phyloP scores from a whole-genome alignment of 2,329 filamentous ascomycete species.

The Fusarium irregulare region DNA sequence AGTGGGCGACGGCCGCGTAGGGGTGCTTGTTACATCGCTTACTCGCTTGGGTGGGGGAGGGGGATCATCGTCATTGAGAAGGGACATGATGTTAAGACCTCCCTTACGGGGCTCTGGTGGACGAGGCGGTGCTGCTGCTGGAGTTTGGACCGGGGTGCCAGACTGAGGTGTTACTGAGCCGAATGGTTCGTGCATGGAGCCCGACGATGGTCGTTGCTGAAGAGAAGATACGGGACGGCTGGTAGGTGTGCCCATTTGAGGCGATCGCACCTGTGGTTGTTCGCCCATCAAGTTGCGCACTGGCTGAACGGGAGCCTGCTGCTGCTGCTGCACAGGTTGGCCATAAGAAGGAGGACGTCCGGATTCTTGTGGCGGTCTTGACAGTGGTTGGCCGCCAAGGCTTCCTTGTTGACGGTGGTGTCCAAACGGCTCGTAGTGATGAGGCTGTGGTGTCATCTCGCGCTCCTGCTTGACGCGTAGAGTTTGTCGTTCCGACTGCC shows the following conservation, averaged over 20 bases:
- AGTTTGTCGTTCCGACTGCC: conserved; percentile 48
- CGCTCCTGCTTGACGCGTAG: conserved; percentile 63
- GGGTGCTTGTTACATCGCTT: conserved; percentile 57
- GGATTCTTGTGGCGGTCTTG: conserved; percentile 57
- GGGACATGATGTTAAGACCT: conserved; percentile 70
- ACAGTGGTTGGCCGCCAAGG: conserved; percentile 53
- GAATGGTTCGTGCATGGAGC: conserved; percentile 49
- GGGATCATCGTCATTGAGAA: conserved; percentile 72
- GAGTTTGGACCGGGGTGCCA: conserved; percentile 47
- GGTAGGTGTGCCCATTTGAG: conserved; percentile 53
- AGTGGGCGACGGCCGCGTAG: conserved; percentile 59
- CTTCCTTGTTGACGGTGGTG: conserved; percentile 56
- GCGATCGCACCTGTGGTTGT: conserved; percentile 52
- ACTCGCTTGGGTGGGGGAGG: conserved; percentile 64
- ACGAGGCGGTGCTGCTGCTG: conserved; percentile 54
- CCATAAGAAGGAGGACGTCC: conserved; percentile 53
- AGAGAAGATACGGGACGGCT: conserved; percentile 54
- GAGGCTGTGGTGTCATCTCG: conserved; percentile 54
- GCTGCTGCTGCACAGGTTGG: conserved; percentile 48
- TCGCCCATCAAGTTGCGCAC: conserved; percentile 57
- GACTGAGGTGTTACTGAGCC: conserved; percentile 45
- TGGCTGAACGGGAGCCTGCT: conserved; percentile 54
- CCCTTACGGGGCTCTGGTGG: conserved; percentile 67
- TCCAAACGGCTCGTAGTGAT: conserved; percentile 59
- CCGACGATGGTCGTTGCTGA: conserved; percentile 51